phyloP scores from a whole-genome alignment of 768 basidiomycete species.

The Holtermannia corniformis region DNA sequence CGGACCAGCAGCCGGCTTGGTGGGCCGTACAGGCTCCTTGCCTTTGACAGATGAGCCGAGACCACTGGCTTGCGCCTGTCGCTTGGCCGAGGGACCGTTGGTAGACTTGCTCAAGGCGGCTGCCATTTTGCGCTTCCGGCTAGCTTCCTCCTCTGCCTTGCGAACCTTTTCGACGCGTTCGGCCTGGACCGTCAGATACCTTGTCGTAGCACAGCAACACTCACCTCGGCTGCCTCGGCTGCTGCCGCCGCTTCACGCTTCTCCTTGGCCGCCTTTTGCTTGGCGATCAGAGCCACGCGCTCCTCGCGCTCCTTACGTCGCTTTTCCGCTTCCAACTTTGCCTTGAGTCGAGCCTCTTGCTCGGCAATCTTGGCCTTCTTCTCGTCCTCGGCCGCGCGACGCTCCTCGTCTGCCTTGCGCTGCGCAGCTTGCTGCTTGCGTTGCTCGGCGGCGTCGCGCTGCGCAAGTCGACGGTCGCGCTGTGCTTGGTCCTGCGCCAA shows the following conservation, averaged over 20 bases:
- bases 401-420: constrained; percentile 68
- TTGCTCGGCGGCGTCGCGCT: constrained; percentile 71
- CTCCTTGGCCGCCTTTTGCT: constrained; percentile 26
- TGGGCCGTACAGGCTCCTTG: constrained; percentile 21
- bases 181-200: neutral
- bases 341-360: constrained; percentile 17
- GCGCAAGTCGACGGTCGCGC: constrained; percentile 63
- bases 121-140: constrained; percentile 24
- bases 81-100: constrained; percentile 8
- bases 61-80: constrained; percentile 3
- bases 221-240: constrained; percentile 21
- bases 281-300: constrained; percentile 12
- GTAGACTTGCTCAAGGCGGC: constrained; percentile 5
- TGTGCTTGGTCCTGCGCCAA: constrained; percentile 78
- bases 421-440: constrained; percentile 62
- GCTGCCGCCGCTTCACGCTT: constrained; percentile 12
- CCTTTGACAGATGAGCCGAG: constrained; percentile 5
- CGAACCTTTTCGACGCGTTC: neutral
- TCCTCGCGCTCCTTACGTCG: constrained; percentile 13
- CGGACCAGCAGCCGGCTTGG: constrained; percentile 8
- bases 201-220: neutral
- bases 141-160: constrained; percentile 24
- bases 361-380: constrained; percentile 10
- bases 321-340: constrained; percentile 14
- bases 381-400: constrained; percentile 14